Conservation (phyloP, 169 alveolate species). For the Plasmodium fragile region DNA sequence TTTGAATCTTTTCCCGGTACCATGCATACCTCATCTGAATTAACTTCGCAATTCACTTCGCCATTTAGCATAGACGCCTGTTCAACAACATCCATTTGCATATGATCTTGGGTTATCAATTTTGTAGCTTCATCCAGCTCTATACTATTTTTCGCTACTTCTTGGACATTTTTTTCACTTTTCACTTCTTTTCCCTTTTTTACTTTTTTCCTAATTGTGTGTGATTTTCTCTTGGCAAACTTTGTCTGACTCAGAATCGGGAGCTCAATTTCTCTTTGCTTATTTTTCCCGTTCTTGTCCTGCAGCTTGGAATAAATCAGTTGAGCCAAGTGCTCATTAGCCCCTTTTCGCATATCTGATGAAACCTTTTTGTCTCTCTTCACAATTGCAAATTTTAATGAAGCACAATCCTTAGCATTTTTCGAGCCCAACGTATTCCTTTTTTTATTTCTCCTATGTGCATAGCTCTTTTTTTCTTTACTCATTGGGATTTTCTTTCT, state of each 20-base stretch:
- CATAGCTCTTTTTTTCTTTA: background rate
- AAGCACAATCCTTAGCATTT: background rate
- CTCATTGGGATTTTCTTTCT: background rate
- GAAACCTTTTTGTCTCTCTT: background rate
- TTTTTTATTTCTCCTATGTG: background rate
- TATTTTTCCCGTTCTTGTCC: background rate
- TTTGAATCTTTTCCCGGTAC: background rate
- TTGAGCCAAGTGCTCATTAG: background rate
- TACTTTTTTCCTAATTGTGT: background rate
- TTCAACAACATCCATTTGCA: background rate
- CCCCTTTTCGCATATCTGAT: background rate
- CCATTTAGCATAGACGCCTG: background rate
- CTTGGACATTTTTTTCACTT: background rate
- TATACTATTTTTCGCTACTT: background rate
- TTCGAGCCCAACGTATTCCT: background rate
- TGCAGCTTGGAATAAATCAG: background rate
- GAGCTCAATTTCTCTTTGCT: background rate
- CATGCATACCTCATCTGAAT: background rate
- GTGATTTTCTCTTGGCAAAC: background rate
- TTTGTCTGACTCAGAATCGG: background rate
- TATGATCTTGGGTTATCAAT: background rate
- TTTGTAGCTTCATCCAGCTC: background rate
- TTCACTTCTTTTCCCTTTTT: background rate
- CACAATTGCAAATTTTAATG: background rate
- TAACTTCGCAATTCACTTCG: background rate